These are phyloP conservation scores for Hypoxylon sp. DNA, from an alignment of 2,329 filamentous ascomycete species.

Conservation along the genomic window DNA sequence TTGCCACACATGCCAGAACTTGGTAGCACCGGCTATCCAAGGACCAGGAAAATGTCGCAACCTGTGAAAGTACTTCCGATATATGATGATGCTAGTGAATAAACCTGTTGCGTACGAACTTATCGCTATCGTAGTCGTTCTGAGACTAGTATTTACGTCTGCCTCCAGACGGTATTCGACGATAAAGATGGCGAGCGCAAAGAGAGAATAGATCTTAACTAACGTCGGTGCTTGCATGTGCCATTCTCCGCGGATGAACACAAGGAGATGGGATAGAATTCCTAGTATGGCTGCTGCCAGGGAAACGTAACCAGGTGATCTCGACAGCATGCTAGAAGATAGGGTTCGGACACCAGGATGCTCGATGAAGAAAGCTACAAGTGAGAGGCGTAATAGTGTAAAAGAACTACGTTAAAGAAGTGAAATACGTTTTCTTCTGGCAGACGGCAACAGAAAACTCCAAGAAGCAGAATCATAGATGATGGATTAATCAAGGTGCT, in stretches of 20 bases:
- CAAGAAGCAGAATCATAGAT: not conserved
- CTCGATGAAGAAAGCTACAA: not conserved
- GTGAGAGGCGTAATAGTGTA: not conserved
- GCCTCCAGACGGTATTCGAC: not conserved
- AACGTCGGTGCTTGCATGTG: slow-evolving; percentile 37
- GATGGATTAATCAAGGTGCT: not conserved
- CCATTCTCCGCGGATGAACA: slow-evolving; percentile 44
- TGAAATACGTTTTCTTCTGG: not conserved
- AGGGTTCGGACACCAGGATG: not conserved
- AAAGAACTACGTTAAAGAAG: not conserved
- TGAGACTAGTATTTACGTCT: slow-evolving; percentile 1
- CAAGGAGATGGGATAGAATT: slow-evolving; percentile 30
- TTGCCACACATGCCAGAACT: slow-evolving; percentile 45
- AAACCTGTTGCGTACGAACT: slow-evolving; percentile 29
- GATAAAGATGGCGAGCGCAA: slow-evolving; percentile 17
- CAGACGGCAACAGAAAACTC: not conserved
- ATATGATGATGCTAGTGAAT: slow-evolving; percentile 43
- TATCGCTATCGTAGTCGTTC: not conserved
- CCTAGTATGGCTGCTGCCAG: slow-evolving; percentile 16
- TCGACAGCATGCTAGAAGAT: slow-evolving; percentile 8
- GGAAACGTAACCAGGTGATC: not conserved
- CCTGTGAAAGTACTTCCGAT: slow-evolving; percentile 46
- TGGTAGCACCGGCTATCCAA: slow-evolving; percentile 33
- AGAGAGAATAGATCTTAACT: slow-evolving; percentile 16
- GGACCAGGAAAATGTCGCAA: slow-evolving; percentile 43